A percentile compares a stretch with the other conserved stretches of the same genome.
phyloP scores from a whole-genome alignment of 2,329 filamentous ascomycete species.

The Chrysoporthe puriensis region DNA sequence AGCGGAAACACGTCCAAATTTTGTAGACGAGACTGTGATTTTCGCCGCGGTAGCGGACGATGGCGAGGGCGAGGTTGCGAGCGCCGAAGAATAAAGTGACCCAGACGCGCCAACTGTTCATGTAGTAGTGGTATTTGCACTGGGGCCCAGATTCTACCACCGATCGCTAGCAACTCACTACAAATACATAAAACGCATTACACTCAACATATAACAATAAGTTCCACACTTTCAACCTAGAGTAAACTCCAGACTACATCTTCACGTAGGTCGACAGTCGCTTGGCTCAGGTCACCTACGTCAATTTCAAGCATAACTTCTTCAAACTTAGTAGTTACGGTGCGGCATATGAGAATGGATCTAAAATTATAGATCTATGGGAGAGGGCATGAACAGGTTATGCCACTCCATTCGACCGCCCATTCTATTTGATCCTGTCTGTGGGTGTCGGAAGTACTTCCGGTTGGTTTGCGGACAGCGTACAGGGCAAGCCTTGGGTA shows the following conservation, averaged over 20 bases:
- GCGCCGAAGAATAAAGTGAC: slow-evolving; percentile 80
- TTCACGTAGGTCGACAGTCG: slow-evolving; percentile 28
- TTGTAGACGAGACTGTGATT: slow-evolving; percentile 63
- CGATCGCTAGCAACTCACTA: slow-evolving; percentile 26
- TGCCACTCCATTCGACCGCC: slow-evolving; percentile 16
- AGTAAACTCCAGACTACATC: slow-evolving; percentile 28
- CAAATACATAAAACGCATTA: slow-evolving; percentile 18
- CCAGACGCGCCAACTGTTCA: slow-evolving; percentile 79
- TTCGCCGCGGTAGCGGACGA: slow-evolving; percentile 73
- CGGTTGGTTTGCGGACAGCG: slow-evolving; percentile 21
- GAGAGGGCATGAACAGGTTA: slow-evolving; percentile 6
- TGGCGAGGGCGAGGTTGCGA: slow-evolving; percentile 71
- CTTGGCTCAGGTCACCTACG: slow-evolving; percentile 26
- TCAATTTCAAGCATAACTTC: slow-evolving; percentile 20
- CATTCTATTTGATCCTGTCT: slow-evolving; percentile 13
- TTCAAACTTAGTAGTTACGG: slow-evolving; percentile 21
- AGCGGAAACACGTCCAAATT: slow-evolving; percentile 70
- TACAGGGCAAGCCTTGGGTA: slow-evolving; percentile 27
- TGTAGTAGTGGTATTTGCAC: slow-evolving; percentile 68
- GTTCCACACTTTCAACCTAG: slow-evolving; percentile 27
- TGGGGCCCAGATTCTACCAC: slow-evolving; percentile 27
- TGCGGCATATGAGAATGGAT: slow-evolving; percentile 23
- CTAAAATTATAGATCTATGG: slow-evolving; percentile 22
- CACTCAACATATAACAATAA: slow-evolving; percentile 17
- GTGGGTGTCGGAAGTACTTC: slow-evolving; percentile 5